Percentiles rank a stretch among this genome's conserved stretches.
These are phyloP conservation scores for Malbranchea zuffiana DNA, from an alignment of 2,329 filamentous ascomycete species.

Conservation along the genomic window DNA sequence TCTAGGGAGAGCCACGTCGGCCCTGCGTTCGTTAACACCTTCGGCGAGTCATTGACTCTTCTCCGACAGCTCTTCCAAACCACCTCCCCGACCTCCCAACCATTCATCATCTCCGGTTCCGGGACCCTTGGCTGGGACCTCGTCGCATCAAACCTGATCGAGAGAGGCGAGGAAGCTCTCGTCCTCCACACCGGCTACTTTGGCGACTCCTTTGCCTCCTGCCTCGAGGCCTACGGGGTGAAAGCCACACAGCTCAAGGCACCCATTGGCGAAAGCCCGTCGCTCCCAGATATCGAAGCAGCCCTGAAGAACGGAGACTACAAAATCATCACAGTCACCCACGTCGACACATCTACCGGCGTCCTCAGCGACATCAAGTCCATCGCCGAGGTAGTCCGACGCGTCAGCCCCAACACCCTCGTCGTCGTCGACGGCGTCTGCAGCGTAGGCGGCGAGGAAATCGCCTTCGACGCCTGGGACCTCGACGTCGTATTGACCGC, in stretches of 20 bases:
- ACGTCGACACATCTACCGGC: conserved; percentile 94
- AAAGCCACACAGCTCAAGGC: conserved; percentile 83
- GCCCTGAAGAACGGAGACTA: conserved; percentile 83
- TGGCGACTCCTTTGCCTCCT: conserved; percentile 86
- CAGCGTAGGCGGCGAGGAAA: conserved; percentile 91
- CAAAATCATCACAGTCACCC: conserved; percentile 88
- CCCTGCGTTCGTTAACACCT: conserved; percentile 74
- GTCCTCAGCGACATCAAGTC: conserved; percentile 84
- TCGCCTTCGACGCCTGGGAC: conserved; percentile 89
- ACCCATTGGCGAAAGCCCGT: conserved; percentile 75
- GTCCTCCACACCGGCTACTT: conserved; percentile 97
- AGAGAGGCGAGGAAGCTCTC: conserved; percentile 79
- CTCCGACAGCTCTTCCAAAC: conserved; percentile 92
- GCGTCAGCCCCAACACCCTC: conserved; percentile 81
- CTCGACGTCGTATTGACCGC: conserved; percentile 89
- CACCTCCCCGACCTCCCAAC: conserved; percentile 68
- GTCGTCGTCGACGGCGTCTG: conserved; percentile 93
- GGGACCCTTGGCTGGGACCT: conserved; percentile 96
- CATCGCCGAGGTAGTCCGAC: conserved; percentile 69
- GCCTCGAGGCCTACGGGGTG: conserved; percentile 80
- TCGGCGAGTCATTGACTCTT: conserved; percentile 79
- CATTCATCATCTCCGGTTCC: conserved; percentile 86
- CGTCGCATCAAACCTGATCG: conserved; percentile 83
- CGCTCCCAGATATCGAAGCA: conserved; percentile 76
- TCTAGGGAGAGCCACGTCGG: conserved; percentile 85